Evolutionary conservation across 441 rosid species (phyloP).

Genomic region (Populus hybrid): DNA sequence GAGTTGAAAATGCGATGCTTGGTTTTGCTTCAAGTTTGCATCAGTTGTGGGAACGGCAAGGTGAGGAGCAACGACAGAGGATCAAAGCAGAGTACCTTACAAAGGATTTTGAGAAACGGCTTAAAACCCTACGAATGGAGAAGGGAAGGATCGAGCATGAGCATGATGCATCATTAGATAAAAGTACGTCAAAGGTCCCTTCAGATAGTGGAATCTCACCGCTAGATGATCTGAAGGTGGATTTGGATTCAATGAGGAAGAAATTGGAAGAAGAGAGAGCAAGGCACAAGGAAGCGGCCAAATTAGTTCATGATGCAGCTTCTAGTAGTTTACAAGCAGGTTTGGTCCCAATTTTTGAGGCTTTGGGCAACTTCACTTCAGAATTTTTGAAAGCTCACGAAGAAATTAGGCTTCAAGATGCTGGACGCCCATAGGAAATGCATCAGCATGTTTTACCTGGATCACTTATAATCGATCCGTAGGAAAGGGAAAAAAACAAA

Average conservation of each 20-base stretch:
- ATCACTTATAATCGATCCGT: constrained; percentile 5
- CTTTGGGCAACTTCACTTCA: constrained; percentile 73
- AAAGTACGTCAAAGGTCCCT: constrained; percentile 45
- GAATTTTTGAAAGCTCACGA: constrained; percentile 77
- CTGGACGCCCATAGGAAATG: constrained; percentile 24
- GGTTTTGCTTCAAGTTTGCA: constrained; percentile 64
- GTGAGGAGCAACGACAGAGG: constrained; percentile 64
- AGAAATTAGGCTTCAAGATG: constrained; percentile 59
- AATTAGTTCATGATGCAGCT: constrained; percentile 70
- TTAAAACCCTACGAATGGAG: constrained; percentile 40
- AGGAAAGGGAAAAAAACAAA: neutral
- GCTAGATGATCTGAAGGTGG: constrained; percentile 83
- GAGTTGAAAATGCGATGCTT: constrained; percentile 57
- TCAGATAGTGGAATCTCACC: constrained; percentile 70
- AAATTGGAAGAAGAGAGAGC: constrained; percentile 60
- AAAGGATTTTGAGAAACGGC: constrained; percentile 63
- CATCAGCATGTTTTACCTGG: neutral
- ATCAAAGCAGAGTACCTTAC: constrained; percentile 59
- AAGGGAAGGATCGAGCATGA: constrained; percentile 44
- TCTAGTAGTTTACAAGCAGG: constrained; percentile 81
- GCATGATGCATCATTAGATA: constrained; percentile 39
- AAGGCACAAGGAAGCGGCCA: constrained; percentile 67
- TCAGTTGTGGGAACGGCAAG: constrained; percentile 77
- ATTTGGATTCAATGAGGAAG: constrained; percentile 82
- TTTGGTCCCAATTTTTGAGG: constrained; percentile 79